Conservation (phyloP, 2,329 filamentous ascomycete genomes). For the Aspergillus japonicus region DNA sequence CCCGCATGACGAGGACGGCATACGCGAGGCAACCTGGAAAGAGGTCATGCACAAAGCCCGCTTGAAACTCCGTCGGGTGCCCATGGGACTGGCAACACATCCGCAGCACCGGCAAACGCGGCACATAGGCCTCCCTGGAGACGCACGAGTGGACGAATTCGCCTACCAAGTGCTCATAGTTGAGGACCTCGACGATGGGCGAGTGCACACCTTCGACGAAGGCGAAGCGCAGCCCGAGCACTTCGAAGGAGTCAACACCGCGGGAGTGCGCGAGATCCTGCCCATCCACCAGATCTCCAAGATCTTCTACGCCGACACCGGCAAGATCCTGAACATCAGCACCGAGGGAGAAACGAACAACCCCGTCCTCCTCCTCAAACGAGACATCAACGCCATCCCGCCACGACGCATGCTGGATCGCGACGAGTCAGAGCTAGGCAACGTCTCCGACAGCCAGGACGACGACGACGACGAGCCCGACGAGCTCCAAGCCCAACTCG, state of each 20-base stretch:
- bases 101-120: conserved; percentile 14
- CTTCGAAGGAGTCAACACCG: conserved; percentile 61
- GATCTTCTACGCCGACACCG: conserved; percentile 90
- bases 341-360: conserved; percentile 67
- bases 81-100: conserved; percentile 51
- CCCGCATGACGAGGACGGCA: conserved; percentile 55
- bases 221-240: conserved; percentile 54
- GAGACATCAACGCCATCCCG: conserved; percentile 64
- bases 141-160: conserved; percentile 61
- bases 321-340: conserved; percentile 82
- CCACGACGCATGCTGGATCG: conserved; percentile 59
- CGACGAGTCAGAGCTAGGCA: conserved; percentile 39
- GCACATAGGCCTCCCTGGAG: conserved; percentile 33
- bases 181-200: conserved; percentile 74
- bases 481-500: conserved; percentile 39
- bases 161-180: conserved; percentile 78
- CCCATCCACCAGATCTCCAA: conserved; percentile 78
- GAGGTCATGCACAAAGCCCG: conserved; percentile 93
- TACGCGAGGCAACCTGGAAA: conserved; percentile 79
- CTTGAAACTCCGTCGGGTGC: conserved; percentile 74
- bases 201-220: conserved; percentile 66
- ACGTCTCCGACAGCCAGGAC: conserved; percentile 27
- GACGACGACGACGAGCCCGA: conserved; percentile 40
- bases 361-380: conserved; percentile 71
- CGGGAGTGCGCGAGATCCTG: conserved; percentile 65